Conservation (phyloP, 176 grass and related monocot species). For the Oropetium thomaeum region DNA sequence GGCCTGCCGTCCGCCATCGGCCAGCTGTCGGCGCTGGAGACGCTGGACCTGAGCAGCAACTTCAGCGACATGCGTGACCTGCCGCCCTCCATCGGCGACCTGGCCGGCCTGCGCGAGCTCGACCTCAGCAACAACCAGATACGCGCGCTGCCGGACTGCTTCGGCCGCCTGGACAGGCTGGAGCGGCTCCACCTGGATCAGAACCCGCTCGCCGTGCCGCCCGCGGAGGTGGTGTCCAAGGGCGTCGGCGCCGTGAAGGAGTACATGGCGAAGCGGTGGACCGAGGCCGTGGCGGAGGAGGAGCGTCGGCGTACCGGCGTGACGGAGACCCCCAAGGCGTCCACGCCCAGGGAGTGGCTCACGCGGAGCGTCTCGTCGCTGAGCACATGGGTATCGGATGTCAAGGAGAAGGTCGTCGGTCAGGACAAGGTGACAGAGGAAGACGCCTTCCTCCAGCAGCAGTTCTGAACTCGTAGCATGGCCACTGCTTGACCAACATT, state of each 20-base stretch:
- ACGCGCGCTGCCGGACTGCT: slow-evolving; percentile 64
- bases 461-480: too few relatives aligned
- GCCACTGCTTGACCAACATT: too few relatives aligned
- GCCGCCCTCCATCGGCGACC: slow-evolving; percentile 57
- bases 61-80: slow-evolving; percentile 82
- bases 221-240: slow-evolving; percentile 44
- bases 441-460: slow-evolving; percentile 62
- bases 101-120: slow-evolving; percentile 62
- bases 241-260: slow-evolving; percentile 46
- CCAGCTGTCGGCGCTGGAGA: slow-evolving; percentile 67
- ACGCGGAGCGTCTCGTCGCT: slow-evolving; percentile 60
- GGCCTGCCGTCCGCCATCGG: slow-evolving; percentile 70
- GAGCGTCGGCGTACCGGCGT: slow-evolving; percentile 21
- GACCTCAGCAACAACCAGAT: slow-evolving; percentile 99
- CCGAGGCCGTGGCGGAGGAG: slow-evolving; percentile 47
- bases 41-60: slow-evolving; percentile 79
- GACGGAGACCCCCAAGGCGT: slow-evolving; percentile 35
- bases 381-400: slow-evolving; percentile 48
- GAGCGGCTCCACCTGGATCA: slow-evolving; percentile 68
- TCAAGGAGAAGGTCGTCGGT: slow-evolving; percentile 30
- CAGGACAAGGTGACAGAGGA: slow-evolving; percentile 25
- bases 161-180: slow-evolving; percentile 53
- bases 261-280: slow-evolving; percentile 63
- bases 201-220: slow-evolving; percentile 71
- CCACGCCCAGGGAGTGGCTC: slow-evolving; percentile 52